These are phyloP conservation scores for Pleurotus cornucopiae DNA, from an alignment of 768 basidiomycete genomes.

Conservation along the genomic window DNA sequence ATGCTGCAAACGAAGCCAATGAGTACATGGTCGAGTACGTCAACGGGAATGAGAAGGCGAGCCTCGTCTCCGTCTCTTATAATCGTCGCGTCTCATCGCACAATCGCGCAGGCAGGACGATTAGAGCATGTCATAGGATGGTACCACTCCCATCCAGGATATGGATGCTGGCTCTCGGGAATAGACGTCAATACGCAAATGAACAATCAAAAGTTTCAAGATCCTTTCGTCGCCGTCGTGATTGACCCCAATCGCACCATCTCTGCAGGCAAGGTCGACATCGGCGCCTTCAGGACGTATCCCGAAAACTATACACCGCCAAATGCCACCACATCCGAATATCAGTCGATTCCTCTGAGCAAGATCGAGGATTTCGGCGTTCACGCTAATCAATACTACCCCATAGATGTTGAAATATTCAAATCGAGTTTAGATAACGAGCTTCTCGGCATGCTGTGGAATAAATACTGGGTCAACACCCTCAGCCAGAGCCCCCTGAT, in stretches of 20 bases:
- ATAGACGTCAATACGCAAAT: constrained; percentile 98
- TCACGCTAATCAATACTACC: constrained; percentile 95
- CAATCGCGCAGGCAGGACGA: constrained; percentile 60
- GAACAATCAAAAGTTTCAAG: constrained; percentile 91
- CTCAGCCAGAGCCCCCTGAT: constrained; percentile 90
- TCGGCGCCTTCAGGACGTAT: constrained; percentile 97
- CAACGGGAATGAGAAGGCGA: constrained; percentile 73
- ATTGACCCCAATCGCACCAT: constrained; percentile 98
- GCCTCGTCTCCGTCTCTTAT: constrained; percentile 10
- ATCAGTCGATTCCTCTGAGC: constrained; percentile 92
- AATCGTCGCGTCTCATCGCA: neutral
- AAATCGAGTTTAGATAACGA: constrained; percentile 87
- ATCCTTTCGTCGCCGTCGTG: constrained; percentile 96
- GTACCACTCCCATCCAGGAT: constrained; percentile 99
- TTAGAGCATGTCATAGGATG: constrained; percentile 90
- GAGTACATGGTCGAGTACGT: constrained; percentile 99
- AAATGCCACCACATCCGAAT: constrained; percentile 66
- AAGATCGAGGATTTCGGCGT: constrained; percentile 99
- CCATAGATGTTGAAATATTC: constrained; percentile 91
- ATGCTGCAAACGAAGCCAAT: constrained; percentile 91
- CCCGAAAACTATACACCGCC: constrained; percentile 93
- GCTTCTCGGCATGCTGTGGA: constrained; percentile 89
- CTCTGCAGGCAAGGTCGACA: constrained; percentile 97
- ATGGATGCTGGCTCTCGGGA: constrained; percentile 98
- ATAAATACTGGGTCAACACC: constrained; percentile 99